Conservation (phyloP, 257 asterid genomes). For the Verbascum thapsus region DNA sequence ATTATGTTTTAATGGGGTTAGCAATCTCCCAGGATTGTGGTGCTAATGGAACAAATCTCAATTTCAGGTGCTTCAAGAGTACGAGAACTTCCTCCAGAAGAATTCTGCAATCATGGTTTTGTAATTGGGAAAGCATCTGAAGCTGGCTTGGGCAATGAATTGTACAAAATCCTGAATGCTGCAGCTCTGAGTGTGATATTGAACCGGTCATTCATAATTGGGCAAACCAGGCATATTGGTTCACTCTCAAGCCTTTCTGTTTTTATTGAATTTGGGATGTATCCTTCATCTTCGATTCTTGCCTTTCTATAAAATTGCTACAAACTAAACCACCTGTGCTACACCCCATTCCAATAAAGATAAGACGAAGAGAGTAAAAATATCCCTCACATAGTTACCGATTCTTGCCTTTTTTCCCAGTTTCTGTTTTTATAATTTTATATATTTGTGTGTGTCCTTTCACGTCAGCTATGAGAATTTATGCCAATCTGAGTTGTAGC, state of each 20-base stretch:
- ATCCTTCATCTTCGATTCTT: conserved; percentile 20
- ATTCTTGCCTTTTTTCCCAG: too few species aligned
- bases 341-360: neutral
- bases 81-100: conserved; percentile 64
- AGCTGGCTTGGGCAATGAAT: conserved; percentile 96
- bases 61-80: conserved; percentile 77
- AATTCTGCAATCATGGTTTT: conserved; percentile 91
- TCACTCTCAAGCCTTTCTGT: conserved; percentile 88
- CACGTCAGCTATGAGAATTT: neutral
- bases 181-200: conserved; percentile 96
- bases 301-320: neutral
- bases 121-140: conserved; percentile 94
- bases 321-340: neutral
- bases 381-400: neutral
- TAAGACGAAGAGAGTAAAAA: conserved; percentile 1
- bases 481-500: neutral
- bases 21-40: neutral
- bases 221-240: conserved; percentile 99
- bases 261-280: conserved; percentile 33
- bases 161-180: conserved; percentile 90
- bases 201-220: conserved; percentile 96
- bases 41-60: conserved; percentile 12
- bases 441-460: neutral
- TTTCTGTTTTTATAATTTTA: too few species aligned
- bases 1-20: conserved; percentile 13